phyloP scores from a whole-genome alignment of 73 alveolate species.

The Diophrys appendiculata region DNA sequence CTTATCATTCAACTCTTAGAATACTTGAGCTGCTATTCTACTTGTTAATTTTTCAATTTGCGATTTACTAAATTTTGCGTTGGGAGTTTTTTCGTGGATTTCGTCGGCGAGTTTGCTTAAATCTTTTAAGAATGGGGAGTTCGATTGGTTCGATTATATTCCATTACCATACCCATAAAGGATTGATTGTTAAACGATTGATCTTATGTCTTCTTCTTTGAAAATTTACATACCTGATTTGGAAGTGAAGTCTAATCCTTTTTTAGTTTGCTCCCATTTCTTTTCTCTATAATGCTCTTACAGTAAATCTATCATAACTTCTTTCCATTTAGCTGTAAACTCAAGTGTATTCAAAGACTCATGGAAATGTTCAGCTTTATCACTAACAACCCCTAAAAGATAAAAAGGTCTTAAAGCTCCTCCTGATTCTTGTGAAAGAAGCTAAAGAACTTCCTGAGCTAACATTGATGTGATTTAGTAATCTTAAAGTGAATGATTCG shows the following conservation, averaged over 20 bases:
- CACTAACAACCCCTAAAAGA: neutral
- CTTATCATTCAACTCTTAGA: neutral
- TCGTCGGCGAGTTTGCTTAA: too few species aligned
- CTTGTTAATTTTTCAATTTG: neutral
- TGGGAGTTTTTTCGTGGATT: too few species aligned
- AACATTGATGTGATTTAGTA: neutral
- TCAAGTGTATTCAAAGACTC: conserved; percentile 10
- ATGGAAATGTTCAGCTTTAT: neutral
- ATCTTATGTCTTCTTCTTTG: too few species aligned
- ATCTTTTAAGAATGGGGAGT: too few species aligned
- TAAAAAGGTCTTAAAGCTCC: neutral
- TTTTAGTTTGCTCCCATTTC: too few species aligned
- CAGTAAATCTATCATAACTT: neutral
- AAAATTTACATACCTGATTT: too few species aligned
- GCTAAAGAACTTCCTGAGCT: neutral
- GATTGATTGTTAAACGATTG: too few species aligned
- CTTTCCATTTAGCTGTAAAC: neutral
- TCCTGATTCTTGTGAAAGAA: neutral
- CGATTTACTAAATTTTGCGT: neutral
- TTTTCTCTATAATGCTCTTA: too few species aligned
- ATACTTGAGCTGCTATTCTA: neutral
- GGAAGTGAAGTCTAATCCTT: too few species aligned
- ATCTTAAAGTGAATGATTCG: neutral
- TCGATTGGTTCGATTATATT: too few species aligned
- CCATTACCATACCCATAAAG: too few species aligned